Conservation (phyloP, 2,329 filamentous ascomycete species). For the Dothideomycetidae sp. region DNA sequence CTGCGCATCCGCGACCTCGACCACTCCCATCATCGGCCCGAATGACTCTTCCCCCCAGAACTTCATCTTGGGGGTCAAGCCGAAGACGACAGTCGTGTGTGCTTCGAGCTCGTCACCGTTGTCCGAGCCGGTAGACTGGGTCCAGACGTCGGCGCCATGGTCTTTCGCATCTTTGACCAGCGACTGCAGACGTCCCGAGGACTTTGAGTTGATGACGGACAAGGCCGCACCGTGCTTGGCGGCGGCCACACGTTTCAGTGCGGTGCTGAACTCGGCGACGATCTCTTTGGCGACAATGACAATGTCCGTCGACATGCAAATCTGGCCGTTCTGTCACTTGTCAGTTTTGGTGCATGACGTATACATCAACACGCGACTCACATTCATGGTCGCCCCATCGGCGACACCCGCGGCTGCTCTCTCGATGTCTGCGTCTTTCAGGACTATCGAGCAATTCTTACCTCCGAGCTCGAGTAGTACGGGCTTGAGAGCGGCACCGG, state of each 20-base stretch:
- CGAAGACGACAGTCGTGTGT: conserved; percentile 41
- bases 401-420: conserved; percentile 27
- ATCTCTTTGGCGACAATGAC: conserved; percentile 47
- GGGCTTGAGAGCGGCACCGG: conserved; percentile 28
- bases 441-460: conserved; percentile 29
- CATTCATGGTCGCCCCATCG: conserved; percentile 53
- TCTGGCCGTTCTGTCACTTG: conserved; percentile 11
- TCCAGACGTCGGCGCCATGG: neutral
- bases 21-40: conserved; percentile 9
- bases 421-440: conserved; percentile 28
- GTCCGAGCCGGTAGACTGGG: neutral
- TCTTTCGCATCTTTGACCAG: neutral
- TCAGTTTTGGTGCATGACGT: conserved; percentile 9
- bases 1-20: conserved; percentile 12
- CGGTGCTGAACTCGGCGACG: conserved; percentile 36
- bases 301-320: conserved; percentile 71
- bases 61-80: conserved; percentile 53
- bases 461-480: conserved; percentile 32
- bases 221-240: conserved; percentile 21
- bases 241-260: conserved; percentile 32
- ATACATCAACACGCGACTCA: neutral
- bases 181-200: neutral
- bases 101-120: neutral
- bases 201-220: neutral
- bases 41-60: conserved; percentile 56